Percentiles rank a stretch among this genome's conserved stretches.
Evolutionary conservation across 2,329 filamentous ascomycete genomes (phyloP).

Genomic region (Pseudocercospora vitis): DNA sequence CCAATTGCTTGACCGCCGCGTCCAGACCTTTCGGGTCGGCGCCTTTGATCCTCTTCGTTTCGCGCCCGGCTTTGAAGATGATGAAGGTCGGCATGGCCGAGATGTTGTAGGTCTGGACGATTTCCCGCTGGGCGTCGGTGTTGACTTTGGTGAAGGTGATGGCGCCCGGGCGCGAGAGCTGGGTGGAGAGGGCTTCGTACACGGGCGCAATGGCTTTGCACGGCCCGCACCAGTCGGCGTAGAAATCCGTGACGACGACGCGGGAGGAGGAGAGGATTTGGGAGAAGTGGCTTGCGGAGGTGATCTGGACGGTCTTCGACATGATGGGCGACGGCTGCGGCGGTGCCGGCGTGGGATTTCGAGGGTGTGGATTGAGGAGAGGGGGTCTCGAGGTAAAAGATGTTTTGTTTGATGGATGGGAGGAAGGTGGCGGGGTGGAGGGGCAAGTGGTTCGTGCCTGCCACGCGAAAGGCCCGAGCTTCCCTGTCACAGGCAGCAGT

Average conservation of each 20-base stretch:
- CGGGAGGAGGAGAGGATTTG: slow-evolving; percentile 68
- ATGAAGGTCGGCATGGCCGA: slow-evolving; percentile 88
- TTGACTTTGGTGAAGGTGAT: slow-evolving; percentile 89
- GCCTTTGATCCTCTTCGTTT: slow-evolving; percentile 51
- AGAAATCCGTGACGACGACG: slow-evolving; percentile 88
- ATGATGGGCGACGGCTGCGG: slow-evolving; percentile 33
- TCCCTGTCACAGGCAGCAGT: neutral
- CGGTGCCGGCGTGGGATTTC: no score
- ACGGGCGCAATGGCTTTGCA: slow-evolving; percentile 81
- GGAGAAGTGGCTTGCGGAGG: slow-evolving; percentile 60
- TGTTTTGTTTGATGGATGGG: no score
- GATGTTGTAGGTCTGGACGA: slow-evolving; percentile 72
- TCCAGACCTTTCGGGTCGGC: slow-evolving; percentile 71
- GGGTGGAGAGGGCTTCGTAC: slow-evolving; percentile 72
- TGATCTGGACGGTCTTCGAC: slow-evolving; percentile 47
- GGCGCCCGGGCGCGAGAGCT: slow-evolving; percentile 68
- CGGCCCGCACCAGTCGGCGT: slow-evolving; percentile 80
- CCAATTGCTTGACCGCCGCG: slow-evolving; percentile 69
- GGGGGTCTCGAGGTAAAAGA: no score
- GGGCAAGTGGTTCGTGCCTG: neutral
- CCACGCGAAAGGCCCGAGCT: neutral
- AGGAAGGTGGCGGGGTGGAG: slow-evolving; percentile 1
- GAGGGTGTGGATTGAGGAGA: slow-evolving; percentile 8
- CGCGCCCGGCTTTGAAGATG: slow-evolving; percentile 53
- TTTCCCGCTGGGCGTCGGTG: slow-evolving; percentile 71